Evolutionary conservation across 139 green algal genomes (phyloP).

Genomic region (Micromonas pusilla): DNA sequence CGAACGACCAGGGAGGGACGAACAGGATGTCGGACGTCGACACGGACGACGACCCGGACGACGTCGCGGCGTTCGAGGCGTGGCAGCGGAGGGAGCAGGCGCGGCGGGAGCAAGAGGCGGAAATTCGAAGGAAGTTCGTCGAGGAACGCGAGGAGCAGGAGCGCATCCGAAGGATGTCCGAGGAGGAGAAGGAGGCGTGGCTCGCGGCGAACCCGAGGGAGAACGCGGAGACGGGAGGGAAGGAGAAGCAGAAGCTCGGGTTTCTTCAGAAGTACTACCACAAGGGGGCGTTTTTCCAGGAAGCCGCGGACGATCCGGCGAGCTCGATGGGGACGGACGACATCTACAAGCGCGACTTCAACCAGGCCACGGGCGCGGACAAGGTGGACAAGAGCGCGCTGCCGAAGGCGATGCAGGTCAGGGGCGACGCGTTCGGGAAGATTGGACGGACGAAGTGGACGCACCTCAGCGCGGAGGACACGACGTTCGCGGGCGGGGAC

Average conservation of each 20-base stretch:
- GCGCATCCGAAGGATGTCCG: slow-evolving; percentile 70
- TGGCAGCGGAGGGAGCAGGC: slow-evolving; percentile 76
- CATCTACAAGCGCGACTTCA: slow-evolving; percentile 70
- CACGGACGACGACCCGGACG: slow-evolving; percentile 71
- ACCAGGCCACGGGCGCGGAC: slow-evolving; percentile 79
- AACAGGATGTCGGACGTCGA: slow-evolving; percentile 70
- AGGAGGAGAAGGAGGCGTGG: slow-evolving; percentile 66
- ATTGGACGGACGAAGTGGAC: slow-evolving; percentile 87
- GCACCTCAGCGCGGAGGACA: slow-evolving; percentile 83
- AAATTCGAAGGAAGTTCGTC: slow-evolving; percentile 39
- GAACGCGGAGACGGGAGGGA: slow-evolving; percentile 48
- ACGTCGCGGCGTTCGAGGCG: slow-evolving; percentile 62
- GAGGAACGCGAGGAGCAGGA: slow-evolving; percentile 60
- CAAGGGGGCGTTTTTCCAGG: slow-evolving; percentile 94
- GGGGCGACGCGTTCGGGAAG: slow-evolving; percentile 76
- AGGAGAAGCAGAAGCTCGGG: slow-evolving; percentile 54
- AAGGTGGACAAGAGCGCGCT: slow-evolving; percentile 80
- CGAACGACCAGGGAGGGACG: slow-evolving; percentile 17
- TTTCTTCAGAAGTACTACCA: slow-evolving; percentile 99
- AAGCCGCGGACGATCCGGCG: slow-evolving; percentile 58
- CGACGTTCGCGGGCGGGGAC: slow-evolving; percentile 37
- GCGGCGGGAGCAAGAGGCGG: slow-evolving; percentile 58
- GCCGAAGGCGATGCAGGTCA: slow-evolving; percentile 72
- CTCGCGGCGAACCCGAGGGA: slow-evolving; percentile 47
- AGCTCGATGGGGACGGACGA: slow-evolving; percentile 34